Evolutionary conservation across 2,329 filamentous ascomycete genomes (phyloP).

Genomic region (Immersiporthe knoxdaviesiana): DNA sequence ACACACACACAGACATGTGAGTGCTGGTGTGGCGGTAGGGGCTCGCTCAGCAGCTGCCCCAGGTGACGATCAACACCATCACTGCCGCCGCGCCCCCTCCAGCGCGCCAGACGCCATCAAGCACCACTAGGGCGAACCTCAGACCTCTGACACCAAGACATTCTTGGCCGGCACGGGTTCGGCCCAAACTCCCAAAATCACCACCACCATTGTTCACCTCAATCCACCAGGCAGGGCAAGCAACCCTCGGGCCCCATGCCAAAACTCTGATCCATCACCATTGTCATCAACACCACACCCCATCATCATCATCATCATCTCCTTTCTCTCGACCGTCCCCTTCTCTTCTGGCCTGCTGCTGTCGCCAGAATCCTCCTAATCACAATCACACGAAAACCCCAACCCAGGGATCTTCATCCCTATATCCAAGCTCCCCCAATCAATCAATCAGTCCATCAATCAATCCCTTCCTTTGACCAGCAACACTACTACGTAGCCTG

Average conservation of each 20-base stretch:
- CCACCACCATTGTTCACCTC: conserved; percentile 9
- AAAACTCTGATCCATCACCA: neutral
- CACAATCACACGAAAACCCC: conserved; percentile 10
- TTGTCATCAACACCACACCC: neutral
- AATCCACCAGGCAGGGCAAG: conserved; percentile 19
- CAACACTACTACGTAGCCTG: conserved; percentile 12
- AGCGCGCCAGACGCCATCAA: neutral
- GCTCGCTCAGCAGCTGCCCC: neutral
- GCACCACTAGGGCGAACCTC: conserved; percentile 2
- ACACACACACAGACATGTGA: neutral
- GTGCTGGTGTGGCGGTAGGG: neutral
- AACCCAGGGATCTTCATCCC: neutral
- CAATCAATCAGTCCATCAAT: neutral
- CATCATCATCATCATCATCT: neutral
- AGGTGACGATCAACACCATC: neutral
- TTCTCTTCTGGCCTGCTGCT: conserved; percentile 3
- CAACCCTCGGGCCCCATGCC: neutral
- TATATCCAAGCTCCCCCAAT: neutral
- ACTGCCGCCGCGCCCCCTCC: neutral
- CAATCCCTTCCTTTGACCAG: conserved; percentile 5
- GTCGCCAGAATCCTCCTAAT: conserved; percentile 27
- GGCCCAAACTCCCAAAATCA: conserved; percentile 17
- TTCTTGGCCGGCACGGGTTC: conserved; percentile 22
- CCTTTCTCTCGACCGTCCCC: neutral
- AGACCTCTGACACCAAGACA: conserved; percentile 9